These are phyloP conservation scores for Fusarium concolor DNA, from an alignment of 2,329 filamentous ascomycete species.

Conservation along the genomic window DNA sequence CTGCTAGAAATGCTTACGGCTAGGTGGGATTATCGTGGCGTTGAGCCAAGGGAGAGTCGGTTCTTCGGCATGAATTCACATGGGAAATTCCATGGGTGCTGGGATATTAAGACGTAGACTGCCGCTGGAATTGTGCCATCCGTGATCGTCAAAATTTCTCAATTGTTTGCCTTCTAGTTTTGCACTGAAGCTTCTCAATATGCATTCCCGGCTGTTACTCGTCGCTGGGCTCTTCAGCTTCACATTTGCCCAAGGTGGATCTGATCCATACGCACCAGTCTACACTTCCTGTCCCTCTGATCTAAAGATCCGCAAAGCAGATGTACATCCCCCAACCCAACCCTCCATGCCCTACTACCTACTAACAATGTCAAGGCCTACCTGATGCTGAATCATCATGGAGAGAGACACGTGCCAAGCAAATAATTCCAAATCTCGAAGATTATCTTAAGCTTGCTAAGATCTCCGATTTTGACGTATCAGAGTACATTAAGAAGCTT, in stretches of 20 bases:
- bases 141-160: background rate
- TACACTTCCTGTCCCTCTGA: conserved; percentile 26
- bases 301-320: conserved; percentile 23
- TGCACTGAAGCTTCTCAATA: background rate
- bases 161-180: too few relatives aligned
- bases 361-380: conserved; percentile 32
- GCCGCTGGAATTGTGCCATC: background rate
- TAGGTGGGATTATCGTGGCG: background rate
- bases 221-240: background rate
- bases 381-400: conserved; percentile 41
- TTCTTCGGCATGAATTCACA: background rate
- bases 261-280: conserved; percentile 28
- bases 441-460: conserved; percentile 41
- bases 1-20: background rate
- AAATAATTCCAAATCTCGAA: conserved; percentile 35
- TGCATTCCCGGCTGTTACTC: conserved; percentile 2
- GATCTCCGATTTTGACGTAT: conserved; percentile 39
- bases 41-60: background rate
- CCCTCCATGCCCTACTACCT: rapidly evolving
- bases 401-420: conserved; percentile 33
- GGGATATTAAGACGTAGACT: background rate
- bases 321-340: background rate
- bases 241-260: background rate
- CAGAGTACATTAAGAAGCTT: conserved; percentile 37
- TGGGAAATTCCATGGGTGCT: background rate